These are phyloP conservation scores for Fusarium veterinarium DNA, from an alignment of 2,329 filamentous ascomycete species.

Conservation along the genomic window DNA sequence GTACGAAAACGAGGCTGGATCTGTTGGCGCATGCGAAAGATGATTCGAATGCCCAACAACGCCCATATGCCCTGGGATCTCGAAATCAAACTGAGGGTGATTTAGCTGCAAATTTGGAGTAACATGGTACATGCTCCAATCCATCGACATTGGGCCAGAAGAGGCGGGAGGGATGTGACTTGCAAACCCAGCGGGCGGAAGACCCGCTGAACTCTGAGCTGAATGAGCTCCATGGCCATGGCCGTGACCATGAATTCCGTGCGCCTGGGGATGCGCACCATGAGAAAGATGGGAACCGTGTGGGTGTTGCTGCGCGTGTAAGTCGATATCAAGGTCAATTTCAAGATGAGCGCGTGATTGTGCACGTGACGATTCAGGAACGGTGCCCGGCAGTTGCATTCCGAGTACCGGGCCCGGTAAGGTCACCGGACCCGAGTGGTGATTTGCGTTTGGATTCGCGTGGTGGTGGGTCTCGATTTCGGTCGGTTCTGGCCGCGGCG, in stretches of 20 bases:
- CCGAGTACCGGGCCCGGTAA: constrained; percentile 32
- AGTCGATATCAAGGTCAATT: constrained; percentile 34
- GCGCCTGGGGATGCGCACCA: not conserved
- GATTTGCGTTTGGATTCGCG: constrained; percentile 14
- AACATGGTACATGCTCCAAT: constrained; percentile 41
- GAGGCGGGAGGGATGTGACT: constrained; percentile 26
- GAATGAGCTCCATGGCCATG: constrained; percentile 24
- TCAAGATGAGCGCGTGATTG: constrained; percentile 3
- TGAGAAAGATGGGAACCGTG: constrained; percentile 24
- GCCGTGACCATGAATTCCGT: constrained; percentile 26
- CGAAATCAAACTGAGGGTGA: constrained; percentile 39
- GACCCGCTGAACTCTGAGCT: constrained; percentile 22
- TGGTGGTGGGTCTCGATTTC: constrained; percentile 39
- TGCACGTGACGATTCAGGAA: constrained; percentile 8
- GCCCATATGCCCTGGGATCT: constrained; percentile 35
- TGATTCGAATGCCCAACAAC: constrained; percentile 35
- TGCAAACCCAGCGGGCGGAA: constrained; percentile 27
- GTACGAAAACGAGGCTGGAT: constrained; percentile 33
- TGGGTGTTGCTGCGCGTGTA: constrained; percentile 29
- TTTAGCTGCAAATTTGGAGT: constrained; percentile 32
- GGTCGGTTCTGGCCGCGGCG: constrained; percentile 41
- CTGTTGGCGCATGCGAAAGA: constrained; percentile 27
- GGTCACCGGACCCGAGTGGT: constrained; percentile 7
- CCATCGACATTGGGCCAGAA: constrained; percentile 34
- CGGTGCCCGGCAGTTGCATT: constrained; percentile 32